Base-by-base conservation (phyloP, 768 basidiomycete genomes). In the Boletus rex-veris region DNA sequence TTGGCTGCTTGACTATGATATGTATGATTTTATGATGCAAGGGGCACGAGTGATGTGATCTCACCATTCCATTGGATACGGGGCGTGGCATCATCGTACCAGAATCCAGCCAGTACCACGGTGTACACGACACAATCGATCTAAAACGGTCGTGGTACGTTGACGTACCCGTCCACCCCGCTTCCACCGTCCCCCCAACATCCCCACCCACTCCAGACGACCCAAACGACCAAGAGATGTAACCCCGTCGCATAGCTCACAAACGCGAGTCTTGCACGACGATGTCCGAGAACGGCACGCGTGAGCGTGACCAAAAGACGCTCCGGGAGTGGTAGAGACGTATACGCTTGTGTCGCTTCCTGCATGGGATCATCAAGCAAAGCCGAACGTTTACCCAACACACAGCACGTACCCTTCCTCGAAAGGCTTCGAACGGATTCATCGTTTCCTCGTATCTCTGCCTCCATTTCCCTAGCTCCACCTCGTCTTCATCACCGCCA, bases 401-500 rank as follows among this genome's bases (percentile, higher is more conserved):
- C 10, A 11, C 4, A 39, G 8, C 7, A 81, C 93, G 60, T 63
- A 97, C 96, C 69, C 93, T 78, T 2, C 96, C 93, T 58, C 93
- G 84, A 79, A 99, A 98, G 7, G 89, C 93, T 70, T 98, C 95
- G 67, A 99, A 99, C 0, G 97, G 96, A 65, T 99, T 98, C 84
- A 98, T 93, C 48, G 91, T 84, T 72, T 97, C 91, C 67, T 98
- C 96, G 65, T 99, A 99, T 67, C 93, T 79, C 58, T 87, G 81
- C 45, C 86, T 84, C 71, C 98, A 99, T 66, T 85, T 90, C 63
- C 88, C 87, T 69, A 98, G 84, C 61, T 78, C 88, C 71, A 98
- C 82, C 62, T 77, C 52, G n/a, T 57, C 58, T 66, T 62, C 37
- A 70, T 64, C 48, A 68, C 77, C 40, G 65, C 68, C 69, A 2